Base-by-base conservation (phyloP, 1,284 basidiomycete genomes). In the Cryptococcus maquisensis region DNA sequence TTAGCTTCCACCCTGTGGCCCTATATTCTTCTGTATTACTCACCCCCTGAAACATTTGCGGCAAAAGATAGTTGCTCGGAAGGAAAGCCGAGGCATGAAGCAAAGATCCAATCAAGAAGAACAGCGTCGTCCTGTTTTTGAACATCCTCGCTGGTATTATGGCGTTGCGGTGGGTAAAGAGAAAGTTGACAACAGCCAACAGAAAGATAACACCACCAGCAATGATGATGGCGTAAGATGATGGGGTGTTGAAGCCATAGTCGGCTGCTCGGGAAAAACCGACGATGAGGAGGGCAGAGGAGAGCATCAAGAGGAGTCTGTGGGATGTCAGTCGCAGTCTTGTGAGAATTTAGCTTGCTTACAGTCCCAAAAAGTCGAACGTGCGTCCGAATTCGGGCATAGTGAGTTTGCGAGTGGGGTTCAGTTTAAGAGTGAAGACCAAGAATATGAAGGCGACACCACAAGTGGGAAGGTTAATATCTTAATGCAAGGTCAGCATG, bases 391-490 rank as follows among this genome's bases (percentile, higher is more conserved):
- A 57, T 36, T 71, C 56, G 2, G 52, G 51, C 13, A 64, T 58
- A 1, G 58, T 64, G 23, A 54, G 51, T 39, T 51, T 62, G 20
- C 52, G 42, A 18, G 51, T 45, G 36, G 76, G 73, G 59, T 93
- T 90, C 37, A 96, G 80, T 63, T 92, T 86, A 44, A 96, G 82
- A 77, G 86, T 88, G 70, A 88, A 83, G 67, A 89, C 86, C 8
- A 95, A 77, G 35, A 90, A 70, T 3, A 74, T 74, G 23, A 84
- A 82, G 3, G 90, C 89, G 39, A 88, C 65, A 9, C 62, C 74
- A 35, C 68, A 69, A 0, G 67, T 70, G 0, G 75, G 75, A 1
- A 79, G 64, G 60, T 79, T 79, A 66, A 77, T 65, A 28, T 57
- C 56, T 57, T n/a, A 20, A 21, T 28, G n/a, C n/a, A 37, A 32